phyloP scores from a whole-genome alignment of 106 monocot genomes.

The Dioscorea alata region DNA sequence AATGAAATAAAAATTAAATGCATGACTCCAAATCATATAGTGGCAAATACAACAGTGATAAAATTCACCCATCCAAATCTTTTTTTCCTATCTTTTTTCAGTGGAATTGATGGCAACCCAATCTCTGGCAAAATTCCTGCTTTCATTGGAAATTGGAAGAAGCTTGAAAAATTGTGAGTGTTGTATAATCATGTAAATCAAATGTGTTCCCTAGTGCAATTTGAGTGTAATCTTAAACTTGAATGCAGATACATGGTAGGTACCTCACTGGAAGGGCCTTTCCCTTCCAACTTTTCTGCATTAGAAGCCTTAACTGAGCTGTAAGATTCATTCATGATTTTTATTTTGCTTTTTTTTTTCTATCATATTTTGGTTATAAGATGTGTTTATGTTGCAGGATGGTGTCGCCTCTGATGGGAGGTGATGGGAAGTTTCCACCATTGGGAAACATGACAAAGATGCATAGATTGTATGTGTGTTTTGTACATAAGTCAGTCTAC shows the following conservation, averaged over 20 bases:
- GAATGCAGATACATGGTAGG: conserved; percentile 50
- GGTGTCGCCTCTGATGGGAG: conserved; percentile 31
- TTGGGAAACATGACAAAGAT: conserved; percentile 3
- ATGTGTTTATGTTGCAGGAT: conserved; percentile 26
- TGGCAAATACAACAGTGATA: no score
- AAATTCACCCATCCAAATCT: background rate
- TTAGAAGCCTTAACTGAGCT: conserved; percentile 26
- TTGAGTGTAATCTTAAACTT: no score
- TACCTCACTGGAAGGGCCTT: conserved; percentile 49
- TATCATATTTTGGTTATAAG: background rate
- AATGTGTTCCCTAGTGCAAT: no score
- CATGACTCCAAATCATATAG: background rate
- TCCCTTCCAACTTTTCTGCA: conserved; percentile 32
- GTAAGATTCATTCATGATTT: conserved; percentile 16
- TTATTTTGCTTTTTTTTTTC: background rate
- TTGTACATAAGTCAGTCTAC: no score
- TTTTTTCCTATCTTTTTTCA: background rate
- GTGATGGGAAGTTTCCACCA: conserved; percentile 44
- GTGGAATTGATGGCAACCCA: conserved; percentile 25
- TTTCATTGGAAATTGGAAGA: conserved; percentile 34
- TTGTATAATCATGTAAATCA: no score
- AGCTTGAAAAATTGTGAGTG: conserved; percentile 16
- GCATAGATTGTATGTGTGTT: no score
- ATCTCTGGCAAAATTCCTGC: conserved; percentile 32
- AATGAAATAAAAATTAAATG: no score